Base-by-base conservation (phyloP, 2,329 filamentous ascomycete species). In the Chaetomium strumarium region DNA sequence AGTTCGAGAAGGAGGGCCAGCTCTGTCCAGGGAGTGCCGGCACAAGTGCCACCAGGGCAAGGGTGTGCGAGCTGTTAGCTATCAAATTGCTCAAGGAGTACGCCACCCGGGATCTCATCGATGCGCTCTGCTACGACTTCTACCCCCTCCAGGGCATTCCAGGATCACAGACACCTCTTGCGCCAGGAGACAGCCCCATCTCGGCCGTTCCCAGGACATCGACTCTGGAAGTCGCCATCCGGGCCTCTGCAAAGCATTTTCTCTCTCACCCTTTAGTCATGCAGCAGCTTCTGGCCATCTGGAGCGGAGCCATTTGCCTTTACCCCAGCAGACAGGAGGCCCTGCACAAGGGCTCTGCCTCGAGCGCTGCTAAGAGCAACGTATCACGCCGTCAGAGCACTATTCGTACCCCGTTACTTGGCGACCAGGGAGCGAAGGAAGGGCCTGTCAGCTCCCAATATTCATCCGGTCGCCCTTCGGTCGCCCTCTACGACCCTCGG, bases 281-380 rank as follows among this genome's bases (percentile, higher is more conserved):
- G 9, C 90, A 95, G 68, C 91, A 96, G 66, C 76, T 97, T n/a
- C 90, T 96, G 68, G 91, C 90, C 41, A 96, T 97, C 56, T 97
- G 92, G 92, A 92, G 90, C 17, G 92, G 92, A 29, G 92, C 88
- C 16, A 93, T 97, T 59, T 90, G 93, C 60, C 96, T 97, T 65
- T 90, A 96, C 69, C 93, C 90, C 1, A 83, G 86, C 12, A 89
- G 90, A 5, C 91, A 96, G 67, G 87, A 81, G 58, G 73, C 96
- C 20, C 92, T 96, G 67, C 84, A 90, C 44, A 76, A 75, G 30
- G 40, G 34, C 7, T 56, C 58, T 10, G 38, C 50, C 13, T 31
- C 58, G 17, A 58, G 55, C 33, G 49, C 48, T 19, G 37, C 33
- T 14, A 52, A 48, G 5, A 57, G 58, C 50, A 41, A 55, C 55